Conservation (phyloP, 352 stramenopile genomes). For the Sclerospora graminicola region DNA sequence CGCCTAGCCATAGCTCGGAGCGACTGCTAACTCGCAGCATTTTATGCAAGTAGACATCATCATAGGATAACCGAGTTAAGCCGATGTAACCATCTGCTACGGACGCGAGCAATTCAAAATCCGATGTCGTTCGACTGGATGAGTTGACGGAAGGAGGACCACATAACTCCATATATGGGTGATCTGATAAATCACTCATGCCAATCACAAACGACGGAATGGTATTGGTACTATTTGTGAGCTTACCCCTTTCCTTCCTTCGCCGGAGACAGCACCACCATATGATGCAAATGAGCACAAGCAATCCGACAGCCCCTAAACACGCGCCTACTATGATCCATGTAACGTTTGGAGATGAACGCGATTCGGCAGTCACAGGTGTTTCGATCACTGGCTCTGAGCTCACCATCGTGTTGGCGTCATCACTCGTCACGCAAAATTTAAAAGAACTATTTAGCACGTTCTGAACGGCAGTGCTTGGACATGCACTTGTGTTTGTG, state of each 20-base stretch:
- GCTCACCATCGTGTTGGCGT: conserved; percentile 14
- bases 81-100: conserved; percentile 60
- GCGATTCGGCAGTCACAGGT: conserved; percentile 4
- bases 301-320: conserved; percentile 22
- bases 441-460: conserved; percentile 44
- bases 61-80: conserved; percentile 52
- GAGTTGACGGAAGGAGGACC: conserved; percentile 26
- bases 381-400: conserved; percentile 9
- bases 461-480: conserved; percentile 25
- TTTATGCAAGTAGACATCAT: conserved; percentile 61
- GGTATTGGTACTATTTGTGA: conserved; percentile 37
- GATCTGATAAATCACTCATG: conserved; percentile 45
- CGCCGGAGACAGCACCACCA: conserved; percentile 29
- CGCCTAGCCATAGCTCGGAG: conserved; percentile 65
- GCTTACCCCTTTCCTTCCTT: conserved; percentile 30
- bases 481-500: conserved; percentile 43
- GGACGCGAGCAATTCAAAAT: conserved; percentile 61
- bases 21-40: conserved; percentile 63
- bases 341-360: conserved; percentile 23
- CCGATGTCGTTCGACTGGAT: conserved; percentile 62
- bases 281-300: conserved; percentile 23
- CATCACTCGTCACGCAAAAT: conserved; percentile 32
- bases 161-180: conserved; percentile 48
- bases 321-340: conserved; percentile 39
- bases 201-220: conserved; percentile 42